A percentile compares a stretch with the other conserved stretches of the same genome.
Conservation (phyloP, 2,329 filamentous ascomycete genomes). For the Fusarium tuaranense region DNA sequence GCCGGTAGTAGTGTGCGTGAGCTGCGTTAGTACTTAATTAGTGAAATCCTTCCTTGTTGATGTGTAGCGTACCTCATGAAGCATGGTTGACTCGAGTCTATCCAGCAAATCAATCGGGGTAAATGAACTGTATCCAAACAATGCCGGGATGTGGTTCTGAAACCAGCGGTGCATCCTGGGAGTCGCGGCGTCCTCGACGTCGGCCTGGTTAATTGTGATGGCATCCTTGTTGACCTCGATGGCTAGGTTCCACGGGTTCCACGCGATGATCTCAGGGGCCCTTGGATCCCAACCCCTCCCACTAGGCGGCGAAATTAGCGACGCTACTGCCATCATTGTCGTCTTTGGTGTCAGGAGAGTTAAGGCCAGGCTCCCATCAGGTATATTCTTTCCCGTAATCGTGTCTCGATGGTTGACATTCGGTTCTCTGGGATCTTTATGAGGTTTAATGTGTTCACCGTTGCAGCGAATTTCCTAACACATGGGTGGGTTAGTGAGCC, state of each 20-base stretch:
- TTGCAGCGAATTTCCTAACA: background rate
- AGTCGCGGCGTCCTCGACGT: background rate
- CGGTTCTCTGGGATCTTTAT: background rate
- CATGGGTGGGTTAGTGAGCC: background rate
- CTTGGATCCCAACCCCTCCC: background rate
- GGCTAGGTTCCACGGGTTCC: background rate
- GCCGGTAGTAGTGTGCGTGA: background rate
- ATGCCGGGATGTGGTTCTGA: background rate
- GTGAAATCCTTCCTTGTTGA: background rate
- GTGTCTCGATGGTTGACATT: background rate
- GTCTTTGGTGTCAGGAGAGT: background rate
- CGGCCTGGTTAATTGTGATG: background rate
- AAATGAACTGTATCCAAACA: too few species aligned
- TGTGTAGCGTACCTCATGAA: background rate
- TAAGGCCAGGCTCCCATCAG: rapidly evolving
- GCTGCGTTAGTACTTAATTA: background rate
- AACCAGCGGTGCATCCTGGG: background rate
- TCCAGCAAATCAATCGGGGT: background rate
- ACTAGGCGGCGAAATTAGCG: background rate
- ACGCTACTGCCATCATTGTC: background rate
- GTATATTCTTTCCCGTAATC: background rate
- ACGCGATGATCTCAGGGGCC: background rate
- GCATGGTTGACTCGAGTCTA: background rate
- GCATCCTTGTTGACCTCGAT: background rate
- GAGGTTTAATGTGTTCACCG: background rate